Base-by-base conservation (phyloP, 306 rosid species). In the Styphnolobium japonicum region DNA sequence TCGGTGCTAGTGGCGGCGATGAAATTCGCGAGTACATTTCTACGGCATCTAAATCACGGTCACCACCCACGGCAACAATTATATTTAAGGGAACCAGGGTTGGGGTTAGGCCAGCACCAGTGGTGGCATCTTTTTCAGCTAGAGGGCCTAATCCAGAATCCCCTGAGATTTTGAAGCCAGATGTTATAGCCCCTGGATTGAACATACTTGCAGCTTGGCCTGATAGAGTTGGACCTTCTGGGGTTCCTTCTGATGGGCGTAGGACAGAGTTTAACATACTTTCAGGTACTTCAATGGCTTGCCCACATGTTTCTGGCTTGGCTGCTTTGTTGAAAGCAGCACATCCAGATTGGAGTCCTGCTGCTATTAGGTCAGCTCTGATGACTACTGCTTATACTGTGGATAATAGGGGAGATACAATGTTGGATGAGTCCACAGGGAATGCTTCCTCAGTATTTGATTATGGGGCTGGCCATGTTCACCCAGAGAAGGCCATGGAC, bases 171-270 rank as follows among this genome's bases (percentile, higher is more conserved):
- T 77, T 94, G 19, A 94, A 94, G 86, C 98, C 98, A 0, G 98
- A 94, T 66, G 87, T 94, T 65, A 89, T 94, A 53, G 98, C 98
- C 0, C 98, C 98, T 0, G 97, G 98, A 7, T 58, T 94, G 83
- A 94, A 94, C 87, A 94, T 94, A 53, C 92, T 94, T 12, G 98
- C 98, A 2, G 98, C 98, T 55, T 94, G 98, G 98, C 98, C 97
- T 11, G 97, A 94, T n/a, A 79, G 43, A 51, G 87, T 94, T 6
- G 97, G 98, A 0, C 98, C 98, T 0, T 90, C 97, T 3, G 95
- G 98, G 2, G 67, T 90, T 42, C 80, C 92, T 29, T 86, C 96
- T 0, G 98, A 94, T 81, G 75, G 39, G 31, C 80, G 98, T 0
- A 70, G 72, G 21, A 94, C 97, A 0, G 96, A 92, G 80, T 94